Evolutionary conservation across 805 yeast genomes (phyloP).

Genomic region (Saccharomycopsis sp.): DNA sequence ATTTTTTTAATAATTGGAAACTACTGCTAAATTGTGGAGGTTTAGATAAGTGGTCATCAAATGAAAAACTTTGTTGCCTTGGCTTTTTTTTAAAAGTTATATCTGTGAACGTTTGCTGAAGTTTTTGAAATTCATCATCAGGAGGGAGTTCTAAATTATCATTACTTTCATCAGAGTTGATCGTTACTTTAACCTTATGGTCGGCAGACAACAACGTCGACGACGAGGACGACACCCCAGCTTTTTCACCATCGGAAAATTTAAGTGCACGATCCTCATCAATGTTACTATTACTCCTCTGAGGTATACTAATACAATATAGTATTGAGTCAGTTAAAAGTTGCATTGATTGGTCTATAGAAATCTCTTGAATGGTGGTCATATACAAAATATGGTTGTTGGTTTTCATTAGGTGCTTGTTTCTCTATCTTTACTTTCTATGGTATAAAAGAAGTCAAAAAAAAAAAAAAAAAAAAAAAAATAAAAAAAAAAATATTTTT

Average conservation of each 20-base stretch:
- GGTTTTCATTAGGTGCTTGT: too few species aligned
- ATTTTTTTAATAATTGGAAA: conserved; percentile 23
- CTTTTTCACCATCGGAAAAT: neutral
- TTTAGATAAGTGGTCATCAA: neutral
- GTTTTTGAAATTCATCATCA: conserved; percentile 1
- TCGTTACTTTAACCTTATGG: neutral
- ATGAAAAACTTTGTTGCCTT: conserved; percentile 1
- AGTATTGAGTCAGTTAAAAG: conserved; percentile 1
- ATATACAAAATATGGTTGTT: too few species aligned
- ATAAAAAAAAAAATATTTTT: too few species aligned
- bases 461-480: too few species aligned
- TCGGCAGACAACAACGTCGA: neutral
- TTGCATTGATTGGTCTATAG: conserved; percentile 1
- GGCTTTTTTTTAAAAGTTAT: conserved; percentile 12
- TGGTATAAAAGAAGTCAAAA: too few species aligned
- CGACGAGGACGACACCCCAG: neutral
- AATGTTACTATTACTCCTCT: neutral
- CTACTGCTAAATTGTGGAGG: neutral
- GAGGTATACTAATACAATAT: neutral
- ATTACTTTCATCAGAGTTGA: too few species aligned
- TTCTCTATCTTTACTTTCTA: too few species aligned
- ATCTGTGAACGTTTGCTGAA: conserved; percentile 11
- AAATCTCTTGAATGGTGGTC: conserved; percentile 1
- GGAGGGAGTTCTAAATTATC: too few species aligned
- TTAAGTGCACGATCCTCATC: neutral